Percentiles rank a stretch among this genome's conserved stretches.
phyloP scores from a whole-genome alignment of 768 basidiomycete species.

The Tulasnella sp. region DNA sequence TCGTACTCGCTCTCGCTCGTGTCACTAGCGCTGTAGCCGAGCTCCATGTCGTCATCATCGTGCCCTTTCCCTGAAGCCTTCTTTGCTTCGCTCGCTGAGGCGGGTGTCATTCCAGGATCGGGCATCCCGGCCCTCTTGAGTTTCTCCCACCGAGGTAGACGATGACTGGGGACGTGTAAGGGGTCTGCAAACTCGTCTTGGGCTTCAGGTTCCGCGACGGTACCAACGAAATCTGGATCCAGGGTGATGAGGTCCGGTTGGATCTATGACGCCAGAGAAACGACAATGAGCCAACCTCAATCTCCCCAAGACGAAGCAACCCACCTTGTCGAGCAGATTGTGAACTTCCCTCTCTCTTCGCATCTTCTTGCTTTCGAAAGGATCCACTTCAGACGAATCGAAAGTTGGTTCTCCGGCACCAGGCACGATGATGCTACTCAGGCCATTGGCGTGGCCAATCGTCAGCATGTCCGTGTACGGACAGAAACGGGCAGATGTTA shows the following conservation, averaged over 20 bases:
- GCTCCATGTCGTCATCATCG: slow-evolving; percentile 46
- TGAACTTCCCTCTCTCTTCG: slow-evolving; percentile 90
- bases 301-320: slow-evolving; percentile 29
- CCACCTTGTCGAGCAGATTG: slow-evolving; percentile 83
- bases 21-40: slow-evolving; percentile 47
- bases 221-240: slow-evolving; percentile 75
- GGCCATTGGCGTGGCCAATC: slow-evolving; percentile 71
- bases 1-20: slow-evolving; percentile 43
- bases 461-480: slow-evolving; percentile 87
- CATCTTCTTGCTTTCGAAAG: slow-evolving; percentile 82
- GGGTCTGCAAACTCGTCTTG: slow-evolving; percentile 47
- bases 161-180: slow-evolving; percentile 61
- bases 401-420: slow-evolving; percentile 95
- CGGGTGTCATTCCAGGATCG: slow-evolving; percentile 52
- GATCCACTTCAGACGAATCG: slow-evolving; percentile 91
- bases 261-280: slow-evolving; percentile 55
- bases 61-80: slow-evolving; percentile 26
- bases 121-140: slow-evolving; percentile 68
- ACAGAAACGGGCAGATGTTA: slow-evolving; percentile 75
- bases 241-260: slow-evolving; percentile 91
- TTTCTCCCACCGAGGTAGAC: slow-evolving; percentile 78
- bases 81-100: slow-evolving; percentile 43
- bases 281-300: not conserved
- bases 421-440: slow-evolving; percentile 87
- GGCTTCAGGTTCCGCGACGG: slow-evolving; percentile 61